Percentiles rank a stretch among this genome's conserved stretches.
These are phyloP conservation scores for Hibiscus tridactylites DNA, from an alignment of 345 rosid species.

Conservation along the genomic window DNA sequence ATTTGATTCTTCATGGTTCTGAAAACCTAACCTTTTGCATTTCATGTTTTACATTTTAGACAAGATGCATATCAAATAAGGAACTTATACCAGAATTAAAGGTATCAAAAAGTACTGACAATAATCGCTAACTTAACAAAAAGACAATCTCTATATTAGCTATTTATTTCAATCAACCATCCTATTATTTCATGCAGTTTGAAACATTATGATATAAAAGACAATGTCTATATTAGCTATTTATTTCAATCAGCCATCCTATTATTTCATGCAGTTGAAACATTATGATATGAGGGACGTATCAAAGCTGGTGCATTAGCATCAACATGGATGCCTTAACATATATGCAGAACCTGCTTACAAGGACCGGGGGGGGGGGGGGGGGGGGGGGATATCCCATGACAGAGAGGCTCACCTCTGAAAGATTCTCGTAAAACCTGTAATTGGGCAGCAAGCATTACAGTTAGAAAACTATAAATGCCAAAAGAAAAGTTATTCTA, in stretches of 20 bases:
- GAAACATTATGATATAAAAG: neutral
- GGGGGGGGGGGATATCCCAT: neutral
- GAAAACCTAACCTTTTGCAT: neutral
- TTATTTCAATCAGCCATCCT: neutral
- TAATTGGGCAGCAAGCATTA: slow-evolving; percentile 11
- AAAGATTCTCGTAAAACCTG: slow-evolving; percentile 80
- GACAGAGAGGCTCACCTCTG: slow-evolving; percentile 42
- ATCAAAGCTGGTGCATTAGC: neutral
- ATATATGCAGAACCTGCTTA: neutral
- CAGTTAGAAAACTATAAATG: slow-evolving; percentile 5
- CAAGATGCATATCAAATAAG: neutral
- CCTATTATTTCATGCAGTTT: neutral
- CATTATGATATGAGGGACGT: neutral
- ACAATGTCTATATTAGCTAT: neutral
- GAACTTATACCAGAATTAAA: neutral
- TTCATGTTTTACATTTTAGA: neutral
- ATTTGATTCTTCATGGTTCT: neutral
- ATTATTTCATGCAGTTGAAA: slow-evolving; percentile 2
- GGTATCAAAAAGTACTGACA: neutral
- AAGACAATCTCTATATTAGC: neutral
- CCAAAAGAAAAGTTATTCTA: neutral
- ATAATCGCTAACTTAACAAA: neutral
- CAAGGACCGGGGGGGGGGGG: neutral
- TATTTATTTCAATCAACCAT: neutral
- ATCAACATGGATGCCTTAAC: neutral